A percentile compares a stretch with the other conserved stretches of the same genome.
phyloP scores from a whole-genome alignment of 2,329 filamentous ascomycete species.

The Aspergillus sp. region DNA sequence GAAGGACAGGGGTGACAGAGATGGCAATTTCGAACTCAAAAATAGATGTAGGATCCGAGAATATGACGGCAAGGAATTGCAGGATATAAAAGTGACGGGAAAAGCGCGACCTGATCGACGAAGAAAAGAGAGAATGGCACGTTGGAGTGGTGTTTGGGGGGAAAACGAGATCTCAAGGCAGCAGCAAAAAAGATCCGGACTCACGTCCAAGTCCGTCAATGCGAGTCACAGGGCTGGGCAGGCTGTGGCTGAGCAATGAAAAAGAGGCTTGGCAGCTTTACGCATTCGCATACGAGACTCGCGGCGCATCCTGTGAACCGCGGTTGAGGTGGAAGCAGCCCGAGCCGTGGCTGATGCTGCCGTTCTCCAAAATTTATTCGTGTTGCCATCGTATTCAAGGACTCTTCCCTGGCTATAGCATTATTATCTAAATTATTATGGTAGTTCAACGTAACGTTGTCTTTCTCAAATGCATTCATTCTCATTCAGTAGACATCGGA shows the following conservation, averaged over 20 bases:
- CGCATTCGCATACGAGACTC: not conserved
- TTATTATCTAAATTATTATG: too few relatives aligned
- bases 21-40: not conserved
- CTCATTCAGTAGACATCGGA: too few relatives aligned
- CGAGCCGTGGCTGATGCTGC: not conserved
- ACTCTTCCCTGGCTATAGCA: too few relatives aligned
- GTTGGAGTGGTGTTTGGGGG: slow-evolving; percentile 11
- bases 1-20: not conserved
- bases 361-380: not conserved
- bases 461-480: too few relatives aligned
- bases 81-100: not conserved
- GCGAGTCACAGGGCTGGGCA: slow-evolving; percentile 11
- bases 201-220: not conserved
- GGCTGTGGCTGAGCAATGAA: slow-evolving; percentile 16
- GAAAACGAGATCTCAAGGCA: slow-evolving; percentile 9
- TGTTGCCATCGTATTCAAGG: too few relatives aligned
- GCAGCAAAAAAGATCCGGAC: slow-evolving; percentile 17
- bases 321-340: not conserved
- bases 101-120: not conserved
- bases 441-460: too few relatives aligned
- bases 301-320: not conserved
- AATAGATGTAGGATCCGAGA: not conserved
- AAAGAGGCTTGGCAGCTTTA: slow-evolving; percentile 15
- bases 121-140: slow-evolving; percentile 12
- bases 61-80: not conserved